phyloP scores from a whole-genome alignment of 169 alveolate species.

The Cryptosporidium parvum region DNA sequence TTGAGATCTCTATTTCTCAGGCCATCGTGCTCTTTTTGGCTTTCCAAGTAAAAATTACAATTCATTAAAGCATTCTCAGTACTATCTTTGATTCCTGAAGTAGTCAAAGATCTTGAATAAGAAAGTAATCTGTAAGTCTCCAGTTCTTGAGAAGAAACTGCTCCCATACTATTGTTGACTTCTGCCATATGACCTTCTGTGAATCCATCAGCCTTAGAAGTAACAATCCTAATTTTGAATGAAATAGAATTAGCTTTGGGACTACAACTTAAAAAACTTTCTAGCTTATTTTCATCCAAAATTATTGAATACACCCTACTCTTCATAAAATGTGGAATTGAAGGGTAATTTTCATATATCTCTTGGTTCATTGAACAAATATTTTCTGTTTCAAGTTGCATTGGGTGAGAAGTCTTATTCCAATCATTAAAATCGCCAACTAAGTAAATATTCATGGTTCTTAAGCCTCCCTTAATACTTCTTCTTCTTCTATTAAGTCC shows the following conservation, averaged over 20 bases:
- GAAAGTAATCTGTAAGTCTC: slow-evolving; percentile 62
- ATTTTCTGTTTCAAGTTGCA: slow-evolving; percentile 73
- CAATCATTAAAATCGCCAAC: slow-evolving; percentile 83
- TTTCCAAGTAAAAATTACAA: not conserved
- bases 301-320: slow-evolving; percentile 35
- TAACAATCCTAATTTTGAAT: slow-evolving; percentile 44
- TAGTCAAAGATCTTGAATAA: slow-evolving; percentile 38
- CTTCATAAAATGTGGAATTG: slow-evolving; percentile 54
- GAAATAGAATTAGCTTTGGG: not conserved
- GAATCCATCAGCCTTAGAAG: not conserved
- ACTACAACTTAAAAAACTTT: not conserved
- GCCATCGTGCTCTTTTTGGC: not conserved
- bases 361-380: slow-evolving; percentile 7
- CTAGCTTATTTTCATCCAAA: slow-evolving; percentile 12
- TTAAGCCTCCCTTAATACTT: slow-evolving; percentile 9
- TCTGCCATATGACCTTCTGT: slow-evolving; percentile 5
- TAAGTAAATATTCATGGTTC: slow-evolving; percentile 71
- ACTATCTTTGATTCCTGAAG: slow-evolving; percentile 39
- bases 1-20: not conserved
- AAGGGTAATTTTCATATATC: slow-evolving; percentile 19
- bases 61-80: slow-evolving; percentile 20
- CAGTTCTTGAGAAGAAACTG: slow-evolving; percentile 17
- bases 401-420: slow-evolving; percentile 80
- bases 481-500: slow-evolving; percentile 20
- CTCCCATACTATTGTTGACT: not conserved